A percentile compares a stretch with the other conserved stretches of the same genome.
Conservation (phyloP, 1,139 yeast species). For the Pichia cactophila region DNA sequence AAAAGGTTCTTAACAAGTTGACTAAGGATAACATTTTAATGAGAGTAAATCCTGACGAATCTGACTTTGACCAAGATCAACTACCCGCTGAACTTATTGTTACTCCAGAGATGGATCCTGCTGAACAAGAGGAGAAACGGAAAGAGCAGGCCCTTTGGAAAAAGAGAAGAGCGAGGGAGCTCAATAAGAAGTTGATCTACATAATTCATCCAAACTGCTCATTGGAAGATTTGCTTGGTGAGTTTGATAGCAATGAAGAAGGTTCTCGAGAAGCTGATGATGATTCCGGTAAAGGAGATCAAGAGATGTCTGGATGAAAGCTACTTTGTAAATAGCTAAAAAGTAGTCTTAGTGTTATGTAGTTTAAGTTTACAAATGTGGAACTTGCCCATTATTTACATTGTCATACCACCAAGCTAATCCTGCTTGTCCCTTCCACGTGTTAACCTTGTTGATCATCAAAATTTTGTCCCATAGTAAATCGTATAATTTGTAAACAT, state of each 20-base stretch:
- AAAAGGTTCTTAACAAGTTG: slow-evolving; percentile 74
- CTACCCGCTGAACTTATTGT: slow-evolving; percentile 19
- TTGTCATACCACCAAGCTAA: slow-evolving; percentile 46
- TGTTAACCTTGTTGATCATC: slow-evolving; percentile 41
- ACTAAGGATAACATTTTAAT: slow-evolving; percentile 81
- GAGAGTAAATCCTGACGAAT: slow-evolving; percentile 61
- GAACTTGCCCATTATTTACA: slow-evolving; percentile 7
- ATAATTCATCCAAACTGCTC: slow-evolving; percentile 90
- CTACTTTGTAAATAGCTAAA: neutral
- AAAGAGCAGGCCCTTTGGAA: slow-evolving; percentile 24
- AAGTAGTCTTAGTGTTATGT: neutral
- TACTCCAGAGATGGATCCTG: slow-evolving; percentile 21
- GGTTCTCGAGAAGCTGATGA: slow-evolving; percentile 3
- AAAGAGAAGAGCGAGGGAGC: slow-evolving; percentile 18
- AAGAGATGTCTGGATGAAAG: neutral
- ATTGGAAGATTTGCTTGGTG: slow-evolving; percentile 44
- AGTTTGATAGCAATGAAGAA: slow-evolving; percentile 14
- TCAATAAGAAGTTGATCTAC: slow-evolving; percentile 40
- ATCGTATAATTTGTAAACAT: slow-evolving; percentile 29
- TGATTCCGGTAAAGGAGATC: neutral
- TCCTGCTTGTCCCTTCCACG: slow-evolving; percentile 55
- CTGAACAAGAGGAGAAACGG: slow-evolving; percentile 26
- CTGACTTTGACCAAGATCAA: slow-evolving; percentile 30
- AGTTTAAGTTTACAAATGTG: neutral
- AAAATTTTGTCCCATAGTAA: slow-evolving; percentile 34